These are phyloP conservation scores for Chlorella ohadii DNA, from an alignment of 139 green algal species.

Conservation along the genomic window DNA sequence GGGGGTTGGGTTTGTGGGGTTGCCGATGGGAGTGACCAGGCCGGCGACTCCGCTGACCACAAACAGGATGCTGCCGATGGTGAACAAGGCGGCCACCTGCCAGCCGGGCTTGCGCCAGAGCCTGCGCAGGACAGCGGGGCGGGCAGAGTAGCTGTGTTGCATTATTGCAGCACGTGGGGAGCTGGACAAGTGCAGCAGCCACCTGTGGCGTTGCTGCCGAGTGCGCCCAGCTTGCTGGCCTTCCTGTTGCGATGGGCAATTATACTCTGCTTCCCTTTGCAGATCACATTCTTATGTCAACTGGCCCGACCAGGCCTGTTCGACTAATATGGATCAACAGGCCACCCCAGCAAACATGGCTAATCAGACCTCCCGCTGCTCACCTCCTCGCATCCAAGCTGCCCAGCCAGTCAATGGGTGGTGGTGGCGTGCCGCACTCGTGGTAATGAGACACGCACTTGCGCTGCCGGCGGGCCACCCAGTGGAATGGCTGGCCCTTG, in stretches of 20 bases:
- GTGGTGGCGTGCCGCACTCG: neutral
- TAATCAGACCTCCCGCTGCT: too few species aligned
- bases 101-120: constrained; percentile 5
- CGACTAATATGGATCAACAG: too few species aligned
- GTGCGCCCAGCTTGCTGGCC: too few species aligned
- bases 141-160: too few species aligned
- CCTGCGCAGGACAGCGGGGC: neutral
- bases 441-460: neutral
- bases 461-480: constrained; percentile 9
- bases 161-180: too few species aligned
- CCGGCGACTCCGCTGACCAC: neutral
- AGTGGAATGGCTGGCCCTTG: neutral
- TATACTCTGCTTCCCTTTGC: too few species aligned
- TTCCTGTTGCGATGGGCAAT: too few species aligned
- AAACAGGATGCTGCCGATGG: constrained; percentile 1
- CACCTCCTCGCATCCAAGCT: neutral
- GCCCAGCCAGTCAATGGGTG: neutral
- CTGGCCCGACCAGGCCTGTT: too few species aligned
- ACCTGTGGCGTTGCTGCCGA: too few species aligned
- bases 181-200: too few species aligned
- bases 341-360: too few species aligned
- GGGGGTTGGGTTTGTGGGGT: neutral
- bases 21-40: neutral
- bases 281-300: too few species aligned
- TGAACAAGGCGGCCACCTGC: constrained; percentile 7